Evolutionary conservation across 257 asterid genomes (phyloP).

Genomic region (Paraleonurus japonicus): DNA sequence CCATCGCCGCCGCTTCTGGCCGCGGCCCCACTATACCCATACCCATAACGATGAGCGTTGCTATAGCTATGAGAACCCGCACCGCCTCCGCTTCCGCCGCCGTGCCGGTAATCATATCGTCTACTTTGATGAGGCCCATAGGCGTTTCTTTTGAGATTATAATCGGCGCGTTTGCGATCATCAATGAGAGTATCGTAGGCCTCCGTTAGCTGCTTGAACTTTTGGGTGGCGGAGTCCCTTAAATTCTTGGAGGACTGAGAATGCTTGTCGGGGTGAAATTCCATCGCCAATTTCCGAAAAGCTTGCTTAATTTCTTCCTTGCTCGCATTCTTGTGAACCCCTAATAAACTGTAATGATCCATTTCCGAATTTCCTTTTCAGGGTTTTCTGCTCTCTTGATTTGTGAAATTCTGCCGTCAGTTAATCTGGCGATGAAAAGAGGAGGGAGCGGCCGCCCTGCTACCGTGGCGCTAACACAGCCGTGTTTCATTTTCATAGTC

Average conservation of each 20-base stretch:
- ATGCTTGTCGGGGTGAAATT: constrained; percentile 91
- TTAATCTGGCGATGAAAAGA: constrained; percentile 18
- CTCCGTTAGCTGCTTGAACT: constrained; percentile 81
- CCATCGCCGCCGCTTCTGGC: constrained; percentile 35
- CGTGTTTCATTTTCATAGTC: constrained; percentile 13
- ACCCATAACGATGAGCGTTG: constrained; percentile 24
- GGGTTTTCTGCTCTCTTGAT: background rate
- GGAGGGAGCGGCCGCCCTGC: constrained; percentile 23
- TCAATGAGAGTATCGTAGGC: constrained; percentile 76
- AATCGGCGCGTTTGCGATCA: constrained; percentile 75
- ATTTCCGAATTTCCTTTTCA: constrained; percentile 21
- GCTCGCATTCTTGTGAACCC: constrained; percentile 56
- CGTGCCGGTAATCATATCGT: constrained; percentile 19
- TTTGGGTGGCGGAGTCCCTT: constrained; percentile 51
- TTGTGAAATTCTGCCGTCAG: constrained; percentile 20
- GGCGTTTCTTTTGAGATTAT: constrained; percentile 41
- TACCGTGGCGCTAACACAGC: constrained; percentile 46
- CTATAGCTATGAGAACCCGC: constrained; percentile 28
- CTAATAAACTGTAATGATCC: constrained; percentile 77
- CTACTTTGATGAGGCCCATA: constrained; percentile 20
- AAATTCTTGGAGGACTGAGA: constrained; percentile 56
- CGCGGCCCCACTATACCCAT: constrained; percentile 44
- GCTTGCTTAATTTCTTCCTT: constrained; percentile 88
- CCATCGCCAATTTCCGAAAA: constrained; percentile 73
- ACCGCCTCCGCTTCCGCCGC: constrained; percentile 28